These are phyloP conservation scores for Exidia glandulosa DNA, from an alignment of 768 basidiomycete species.

Conservation along the genomic window DNA sequence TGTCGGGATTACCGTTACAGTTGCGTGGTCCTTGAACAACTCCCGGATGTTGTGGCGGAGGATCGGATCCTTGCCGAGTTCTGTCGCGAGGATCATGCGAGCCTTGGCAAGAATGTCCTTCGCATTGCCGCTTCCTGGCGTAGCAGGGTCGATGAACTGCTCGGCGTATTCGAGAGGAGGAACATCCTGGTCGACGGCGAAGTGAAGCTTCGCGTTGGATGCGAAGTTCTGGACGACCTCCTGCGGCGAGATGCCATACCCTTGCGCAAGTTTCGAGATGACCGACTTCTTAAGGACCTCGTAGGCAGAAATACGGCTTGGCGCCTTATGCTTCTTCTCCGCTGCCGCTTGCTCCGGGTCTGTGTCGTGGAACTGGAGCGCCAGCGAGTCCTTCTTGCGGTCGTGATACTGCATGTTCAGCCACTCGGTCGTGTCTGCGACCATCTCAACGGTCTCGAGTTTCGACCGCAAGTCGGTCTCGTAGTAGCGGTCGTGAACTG, in stretches of 20 bases:
- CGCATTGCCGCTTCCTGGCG: conserved; percentile 22
- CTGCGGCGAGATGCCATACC: conserved; percentile 72
- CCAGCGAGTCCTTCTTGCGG: conserved; percentile 47
- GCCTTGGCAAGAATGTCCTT: conserved; percentile 66
- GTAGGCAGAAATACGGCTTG: conserved; percentile 75
- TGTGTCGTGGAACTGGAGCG: conserved; percentile 63
- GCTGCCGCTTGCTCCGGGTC: conserved; percentile 37
- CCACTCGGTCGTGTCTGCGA: conserved; percentile 89
- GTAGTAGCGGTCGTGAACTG: conserved; percentile 65
- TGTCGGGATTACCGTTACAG: conserved; percentile 73
- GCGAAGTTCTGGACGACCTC: conserved; percentile 79
- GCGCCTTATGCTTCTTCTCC: conserved; percentile 61
- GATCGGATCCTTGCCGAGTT: conserved; percentile 87
- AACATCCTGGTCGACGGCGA: conserved; percentile 72
- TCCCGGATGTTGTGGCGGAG: conserved; percentile 69
- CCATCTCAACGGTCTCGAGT: conserved; percentile 75
- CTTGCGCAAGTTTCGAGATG: conserved; percentile 71
- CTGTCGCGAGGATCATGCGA: conserved; percentile 76
- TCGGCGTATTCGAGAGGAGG: conserved; percentile 76
- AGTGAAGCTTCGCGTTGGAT: conserved; percentile 32
- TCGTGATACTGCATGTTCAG: conserved; percentile 74
- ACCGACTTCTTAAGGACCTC: conserved; percentile 74
- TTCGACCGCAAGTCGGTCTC: conserved; percentile 53
- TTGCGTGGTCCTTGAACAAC: conserved; percentile 61
- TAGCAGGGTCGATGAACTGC: conserved; percentile 63